These are phyloP conservation scores for Hypholoma sublateritium DNA, from an alignment of 768 basidiomycete genomes.

Conservation along the genomic window DNA sequence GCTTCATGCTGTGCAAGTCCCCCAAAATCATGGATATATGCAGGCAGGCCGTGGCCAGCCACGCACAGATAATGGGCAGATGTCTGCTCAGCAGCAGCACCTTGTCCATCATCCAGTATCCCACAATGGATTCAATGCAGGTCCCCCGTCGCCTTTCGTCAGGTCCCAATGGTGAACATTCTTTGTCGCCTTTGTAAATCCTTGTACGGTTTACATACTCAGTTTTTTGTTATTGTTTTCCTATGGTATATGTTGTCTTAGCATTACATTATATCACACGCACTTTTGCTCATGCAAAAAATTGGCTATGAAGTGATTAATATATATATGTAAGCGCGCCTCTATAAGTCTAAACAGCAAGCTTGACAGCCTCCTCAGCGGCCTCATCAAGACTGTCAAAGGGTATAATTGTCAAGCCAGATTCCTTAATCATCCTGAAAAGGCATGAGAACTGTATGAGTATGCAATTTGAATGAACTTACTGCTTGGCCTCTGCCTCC, in stretches of 20 bases:
- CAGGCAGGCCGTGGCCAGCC: conserved; percentile 47
- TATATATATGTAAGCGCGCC: conserved; percentile 13
- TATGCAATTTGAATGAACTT: conserved; percentile 28
- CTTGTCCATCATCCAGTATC: conserved; percentile 30
- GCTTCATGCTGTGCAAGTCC: conserved; percentile 55
- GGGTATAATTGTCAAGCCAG: conserved; percentile 89
- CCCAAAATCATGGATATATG: conserved; percentile 46
- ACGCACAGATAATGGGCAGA: conserved; percentile 47
- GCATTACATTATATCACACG: conserved; percentile 30
- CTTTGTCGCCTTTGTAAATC: conserved; percentile 15
- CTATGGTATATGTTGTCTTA: conserved; percentile 39
- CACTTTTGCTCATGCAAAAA: conserved; percentile 18
- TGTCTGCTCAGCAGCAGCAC: conserved; percentile 34
- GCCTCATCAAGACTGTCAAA: conserved; percentile 95
- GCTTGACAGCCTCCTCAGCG: conserved; percentile 73
- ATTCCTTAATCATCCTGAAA: conserved; percentile 86
- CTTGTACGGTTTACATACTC: conserved; percentile 25
- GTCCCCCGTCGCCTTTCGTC: conserved; percentile 37
- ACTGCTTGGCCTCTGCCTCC: conserved; percentile 94
- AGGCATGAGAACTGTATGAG: conserved; percentile 3
- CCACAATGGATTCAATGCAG: conserved; percentile 39
- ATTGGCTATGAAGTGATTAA: conserved; percentile 14
- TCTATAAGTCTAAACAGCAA: conserved; percentile 49
- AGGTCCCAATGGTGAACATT: conserved; percentile 51
- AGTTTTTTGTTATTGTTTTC: conserved; percentile 34